These are phyloP conservation scores for Aspergillus awamori DNA, from an alignment of 2,329 filamentous ascomycete species.

Conservation along the genomic window DNA sequence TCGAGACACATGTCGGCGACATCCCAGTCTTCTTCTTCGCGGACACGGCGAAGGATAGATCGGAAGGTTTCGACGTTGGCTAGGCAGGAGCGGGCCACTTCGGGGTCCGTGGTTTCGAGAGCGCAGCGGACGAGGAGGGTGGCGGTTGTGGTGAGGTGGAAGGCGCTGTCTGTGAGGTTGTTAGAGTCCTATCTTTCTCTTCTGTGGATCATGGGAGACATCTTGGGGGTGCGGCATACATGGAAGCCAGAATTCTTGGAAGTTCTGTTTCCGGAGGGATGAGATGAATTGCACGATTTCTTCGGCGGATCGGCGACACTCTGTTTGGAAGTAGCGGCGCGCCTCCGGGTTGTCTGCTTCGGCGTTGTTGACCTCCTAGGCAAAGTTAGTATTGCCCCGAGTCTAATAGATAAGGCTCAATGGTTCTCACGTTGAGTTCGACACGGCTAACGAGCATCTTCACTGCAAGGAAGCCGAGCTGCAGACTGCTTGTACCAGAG, in stretches of 20 bases:
- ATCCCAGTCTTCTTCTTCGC: conserved; percentile 58
- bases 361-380: conserved; percentile 46
- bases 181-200: conserved; percentile 10
- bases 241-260: conserved; percentile 57
- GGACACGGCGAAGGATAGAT: conserved; percentile 50
- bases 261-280: conserved; percentile 50
- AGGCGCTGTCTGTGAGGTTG: conserved; percentile 47
- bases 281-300: conserved; percentile 55
- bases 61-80: conserved; percentile 53
- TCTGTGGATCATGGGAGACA: neutral
- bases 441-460: conserved; percentile 53
- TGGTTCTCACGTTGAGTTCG: conserved; percentile 47
- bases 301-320: conserved; percentile 48
- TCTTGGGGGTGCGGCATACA: conserved; percentile 33
- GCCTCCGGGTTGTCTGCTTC: conserved; percentile 51
- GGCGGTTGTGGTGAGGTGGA: conserved; percentile 57
- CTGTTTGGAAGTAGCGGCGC: conserved; percentile 52
- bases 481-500: conserved; percentile 48
- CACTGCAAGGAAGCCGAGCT: conserved; percentile 48
- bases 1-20: conserved; percentile 59
- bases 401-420: neutral
- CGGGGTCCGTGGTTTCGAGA: conserved; percentile 53
- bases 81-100: conserved; percentile 51
- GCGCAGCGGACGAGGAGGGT: conserved; percentile 56
- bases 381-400: neutral